A percentile compares a stretch with the other conserved stretches of the same genome.
phyloP scores from a whole-genome alignment of 176 grass and related monocot genomes.

The Tillandsia leiboldiana region DNA sequence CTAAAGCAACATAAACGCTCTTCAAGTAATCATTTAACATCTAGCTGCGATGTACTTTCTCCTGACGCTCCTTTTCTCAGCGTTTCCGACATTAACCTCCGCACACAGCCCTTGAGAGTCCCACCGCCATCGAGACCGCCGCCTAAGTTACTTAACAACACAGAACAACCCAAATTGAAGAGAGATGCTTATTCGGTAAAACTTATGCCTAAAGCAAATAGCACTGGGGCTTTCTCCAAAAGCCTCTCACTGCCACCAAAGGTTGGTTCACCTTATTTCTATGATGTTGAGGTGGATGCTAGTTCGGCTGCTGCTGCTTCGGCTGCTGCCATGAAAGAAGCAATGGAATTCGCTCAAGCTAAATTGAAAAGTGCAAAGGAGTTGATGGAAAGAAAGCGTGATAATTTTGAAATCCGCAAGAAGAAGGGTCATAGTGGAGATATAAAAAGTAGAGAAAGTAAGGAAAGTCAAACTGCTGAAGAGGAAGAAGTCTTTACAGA shows the following conservation, averaged over 20 bases:
- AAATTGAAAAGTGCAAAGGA: slow-evolving; percentile 92
- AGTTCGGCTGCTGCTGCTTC: slow-evolving; percentile 52
- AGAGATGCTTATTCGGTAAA: slow-evolving; percentile 14
- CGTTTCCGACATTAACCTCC: slow-evolving; percentile 38
- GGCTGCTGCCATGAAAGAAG: slow-evolving; percentile 71
- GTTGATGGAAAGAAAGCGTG: slow-evolving; percentile 67
- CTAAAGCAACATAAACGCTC: slow-evolving; percentile 17
- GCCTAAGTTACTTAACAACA: slow-evolving; percentile 40
- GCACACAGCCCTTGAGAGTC: slow-evolving; percentile 36
- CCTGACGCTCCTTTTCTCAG: slow-evolving; percentile 47
- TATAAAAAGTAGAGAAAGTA: slow-evolving; percentile 32
- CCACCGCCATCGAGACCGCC: slow-evolving; percentile 45
- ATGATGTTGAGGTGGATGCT: slow-evolving; percentile 50
- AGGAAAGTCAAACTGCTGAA: slow-evolving; percentile 26
- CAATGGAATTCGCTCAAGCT: slow-evolving; percentile 89
- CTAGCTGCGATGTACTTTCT: slow-evolving; percentile 39
- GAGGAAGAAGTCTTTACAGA: slow-evolving; percentile 28
- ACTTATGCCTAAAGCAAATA: slow-evolving; percentile 4
- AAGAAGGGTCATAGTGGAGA: slow-evolving; percentile 27
- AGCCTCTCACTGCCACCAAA: slow-evolving; percentile 30
- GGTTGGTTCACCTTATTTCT: slow-evolving; percentile 12
- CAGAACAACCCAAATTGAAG: slow-evolving; percentile 20
- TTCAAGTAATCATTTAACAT: slow-evolving; percentile 47
- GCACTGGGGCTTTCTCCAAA: slow-evolving; percentile 13
- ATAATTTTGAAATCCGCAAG: slow-evolving; percentile 52